These are phyloP conservation scores for Hyphodiscus sp. DNA, from an alignment of 2,329 filamentous ascomycete genomes.

Conservation along the genomic window DNA sequence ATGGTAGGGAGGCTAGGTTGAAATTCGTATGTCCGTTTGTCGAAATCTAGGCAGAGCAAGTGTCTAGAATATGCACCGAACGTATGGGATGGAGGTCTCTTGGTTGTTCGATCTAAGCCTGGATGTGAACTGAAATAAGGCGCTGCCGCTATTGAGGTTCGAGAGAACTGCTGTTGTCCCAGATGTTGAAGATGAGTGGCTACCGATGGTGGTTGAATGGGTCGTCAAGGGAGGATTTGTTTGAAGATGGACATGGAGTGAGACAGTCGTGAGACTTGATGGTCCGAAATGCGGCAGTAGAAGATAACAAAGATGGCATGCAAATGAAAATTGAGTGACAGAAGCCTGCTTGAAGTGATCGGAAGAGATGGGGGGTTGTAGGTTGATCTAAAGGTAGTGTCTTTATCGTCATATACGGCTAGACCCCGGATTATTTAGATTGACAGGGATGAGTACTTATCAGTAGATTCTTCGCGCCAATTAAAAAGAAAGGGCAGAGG, in stretches of 20 bases:
- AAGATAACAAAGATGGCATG: not conserved
- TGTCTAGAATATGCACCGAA: not conserved
- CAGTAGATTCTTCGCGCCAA: not conserved
- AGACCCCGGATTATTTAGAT: not conserved
- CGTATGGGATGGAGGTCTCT: not conserved
- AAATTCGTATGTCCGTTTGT: not conserved
- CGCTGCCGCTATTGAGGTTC: not conserved
- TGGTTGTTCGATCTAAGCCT: not conserved
- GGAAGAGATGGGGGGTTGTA: not conserved
- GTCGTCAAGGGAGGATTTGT: not conserved
- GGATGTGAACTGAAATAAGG: not conserved
- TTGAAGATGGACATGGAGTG: not conserved
- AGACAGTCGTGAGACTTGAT: not conserved
- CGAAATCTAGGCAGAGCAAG: not conserved
- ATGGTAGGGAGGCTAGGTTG: constrained; percentile 21
- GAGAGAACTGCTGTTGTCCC: not conserved
- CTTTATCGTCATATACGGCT: not conserved
- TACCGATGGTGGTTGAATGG: not conserved
- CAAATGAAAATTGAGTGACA: not conserved
- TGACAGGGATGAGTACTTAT: not conserved
- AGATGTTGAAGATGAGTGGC: not conserved
- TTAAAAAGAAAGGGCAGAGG: not conserved
- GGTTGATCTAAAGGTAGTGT: not conserved
- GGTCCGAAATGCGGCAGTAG: not conserved
- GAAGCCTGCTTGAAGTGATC: not conserved